Conservation (phyloP, 331 rosid species). For the Spiraea crenata region DNA sequence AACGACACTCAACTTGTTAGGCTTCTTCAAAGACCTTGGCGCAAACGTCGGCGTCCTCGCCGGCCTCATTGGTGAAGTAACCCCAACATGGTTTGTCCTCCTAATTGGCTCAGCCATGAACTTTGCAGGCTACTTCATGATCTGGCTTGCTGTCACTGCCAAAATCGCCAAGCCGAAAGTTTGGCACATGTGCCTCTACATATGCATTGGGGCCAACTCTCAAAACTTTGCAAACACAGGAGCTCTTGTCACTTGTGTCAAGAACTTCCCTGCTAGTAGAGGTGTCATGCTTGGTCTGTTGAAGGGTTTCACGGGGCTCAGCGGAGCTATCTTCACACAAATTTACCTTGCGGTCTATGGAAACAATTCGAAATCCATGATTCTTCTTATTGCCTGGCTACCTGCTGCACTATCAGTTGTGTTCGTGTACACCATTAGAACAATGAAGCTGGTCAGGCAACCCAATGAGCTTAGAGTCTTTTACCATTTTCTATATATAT, state of each 20-base stretch:
- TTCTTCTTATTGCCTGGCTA: slow-evolving; percentile 55
- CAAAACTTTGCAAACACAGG: slow-evolving; percentile 59
- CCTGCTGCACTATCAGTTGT: slow-evolving; percentile 47
- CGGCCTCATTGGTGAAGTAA: slow-evolving; percentile 48
- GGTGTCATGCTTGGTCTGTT: slow-evolving; percentile 49
- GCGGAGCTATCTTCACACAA: slow-evolving; percentile 54
- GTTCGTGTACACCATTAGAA: slow-evolving; percentile 42
- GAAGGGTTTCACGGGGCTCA: slow-evolving; percentile 55
- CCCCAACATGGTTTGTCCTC: slow-evolving; percentile 57
- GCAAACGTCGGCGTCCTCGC: slow-evolving; percentile 49
- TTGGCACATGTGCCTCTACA: slow-evolving; percentile 58
- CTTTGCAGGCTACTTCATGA: slow-evolving; percentile 51
- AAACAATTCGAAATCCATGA: slow-evolving; percentile 39
- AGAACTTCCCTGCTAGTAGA: slow-evolving; percentile 57
- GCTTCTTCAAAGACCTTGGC: slow-evolving; percentile 55
- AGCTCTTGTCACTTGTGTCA: slow-evolving; percentile 45
- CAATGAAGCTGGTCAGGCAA: slow-evolving; percentile 27
- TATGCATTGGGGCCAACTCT: slow-evolving; percentile 57
- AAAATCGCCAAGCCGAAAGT: slow-evolving; percentile 41
- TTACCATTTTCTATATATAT: slow-evolving; percentile 41
- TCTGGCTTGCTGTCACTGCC: slow-evolving; percentile 47
- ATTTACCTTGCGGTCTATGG: slow-evolving; percentile 53
- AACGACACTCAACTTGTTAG: slow-evolving; percentile 38
- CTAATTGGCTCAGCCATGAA: slow-evolving; percentile 47
- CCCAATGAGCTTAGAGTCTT: slow-evolving; percentile 39